Evolutionary conservation across 345 rosid species (phyloP), one percentile per base, ranked within the genome.

Genomic region (Eucalyptus erythrocorys): DNA sequence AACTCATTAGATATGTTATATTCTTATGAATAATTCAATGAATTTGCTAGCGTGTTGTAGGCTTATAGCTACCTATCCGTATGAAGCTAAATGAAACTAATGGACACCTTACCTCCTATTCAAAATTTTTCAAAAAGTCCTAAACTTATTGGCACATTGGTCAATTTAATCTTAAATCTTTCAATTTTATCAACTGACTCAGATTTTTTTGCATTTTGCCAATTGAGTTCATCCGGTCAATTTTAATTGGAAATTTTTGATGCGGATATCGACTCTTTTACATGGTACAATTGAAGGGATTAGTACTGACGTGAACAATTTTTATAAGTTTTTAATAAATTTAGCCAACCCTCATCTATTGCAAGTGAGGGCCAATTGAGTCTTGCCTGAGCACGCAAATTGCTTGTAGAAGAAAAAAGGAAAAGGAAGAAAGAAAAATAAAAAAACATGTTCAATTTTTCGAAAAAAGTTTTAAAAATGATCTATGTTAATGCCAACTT

Each of bases 251-350:
- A 22, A 55, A 55, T 55, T 1, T 10, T 1, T 10, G 6, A 24
- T 2, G 30, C 24, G 1, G 3, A 24, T 0, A 8, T 24, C 1
- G 0, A 0, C 12, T 0, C 1, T 55, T 5, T 55, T 55, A 55
- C 3, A 5, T 22, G 61, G 0, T 24, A 55, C 0, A 1, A 2
- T 24, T 55, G 13, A 4, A 51, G 2, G 57, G 4, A 51, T 51
- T 5, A 0, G 12, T 22, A 1, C 0, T 10, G 30, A 55, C 1
- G 1, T 55, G 1, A 8, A 55, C 2, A 24, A 4, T 24, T 55
- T 55, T 55, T 8, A 4, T 3, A 24, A 24, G 4, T 55, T 55
- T 55, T 55, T 4, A 55, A 55, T 2, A 24, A 22, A 22, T 8
- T 55, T 55, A 55, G 13, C 61, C 30, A 55, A 24, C 61, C 61